Evolutionary conservation across 768 basidiomycete species (phyloP).

Genomic region (Hypholoma fasciculare): DNA sequence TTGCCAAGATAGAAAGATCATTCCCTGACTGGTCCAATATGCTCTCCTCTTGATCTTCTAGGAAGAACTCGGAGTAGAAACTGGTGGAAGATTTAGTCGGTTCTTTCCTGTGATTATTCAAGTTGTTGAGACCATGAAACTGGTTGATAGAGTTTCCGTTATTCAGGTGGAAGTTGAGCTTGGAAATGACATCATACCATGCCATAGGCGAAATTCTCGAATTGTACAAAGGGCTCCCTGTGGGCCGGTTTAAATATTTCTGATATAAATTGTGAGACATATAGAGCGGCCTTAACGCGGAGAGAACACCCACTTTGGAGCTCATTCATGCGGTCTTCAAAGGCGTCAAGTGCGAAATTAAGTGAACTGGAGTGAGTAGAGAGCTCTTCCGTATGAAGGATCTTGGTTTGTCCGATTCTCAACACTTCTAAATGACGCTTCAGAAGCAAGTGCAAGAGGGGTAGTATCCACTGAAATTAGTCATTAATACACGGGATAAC

Average conservation of each 20-base stretch:
- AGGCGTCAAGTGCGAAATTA: neutral
- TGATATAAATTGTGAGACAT: neutral
- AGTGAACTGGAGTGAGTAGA: neutral
- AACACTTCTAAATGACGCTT: slow-evolving; percentile 5
- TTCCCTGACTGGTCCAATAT: neutral
- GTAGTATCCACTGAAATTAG: slow-evolving; percentile 3
- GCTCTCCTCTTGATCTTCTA: too few species aligned
- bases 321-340: neutral
- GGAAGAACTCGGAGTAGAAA: too few species aligned
- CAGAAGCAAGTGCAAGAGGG: slow-evolving; percentile 3
- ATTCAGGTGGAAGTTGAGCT: neutral
- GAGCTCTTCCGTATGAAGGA: neutral
- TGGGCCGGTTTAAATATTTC: slow-evolving; percentile 4
- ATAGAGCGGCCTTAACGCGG: neutral
- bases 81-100: too few species aligned
- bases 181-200: neutral
- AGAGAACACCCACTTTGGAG: neutral
- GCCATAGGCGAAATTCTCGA: slow-evolving; percentile 3
- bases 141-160: neutral
- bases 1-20: neutral
- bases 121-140: slow-evolving; percentile 1
- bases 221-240: slow-evolving; percentile 1
- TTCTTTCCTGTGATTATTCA: too few species aligned
- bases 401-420: neutral
- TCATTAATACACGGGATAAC: neutral